Base-by-base conservation (phyloP, 805 yeast species). In the Kurtzmaniella fragi region DNA sequence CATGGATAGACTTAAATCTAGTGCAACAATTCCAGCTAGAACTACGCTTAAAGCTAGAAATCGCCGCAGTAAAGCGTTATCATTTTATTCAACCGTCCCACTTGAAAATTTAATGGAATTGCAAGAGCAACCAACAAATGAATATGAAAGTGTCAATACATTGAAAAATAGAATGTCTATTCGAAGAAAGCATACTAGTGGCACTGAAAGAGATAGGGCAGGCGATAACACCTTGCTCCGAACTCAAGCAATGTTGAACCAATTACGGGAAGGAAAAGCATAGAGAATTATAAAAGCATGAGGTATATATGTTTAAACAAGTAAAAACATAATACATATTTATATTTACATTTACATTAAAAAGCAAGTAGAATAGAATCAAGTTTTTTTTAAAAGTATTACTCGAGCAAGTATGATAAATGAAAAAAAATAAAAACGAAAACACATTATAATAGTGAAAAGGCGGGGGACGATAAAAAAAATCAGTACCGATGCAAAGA, bases 231-330 rank as follows among this genome's bases (percentile, higher is more conserved):
- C 60, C 2, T 53, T 65, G 57, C 48, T 63, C 14, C 45, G 74
- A 37, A 70, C 73, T 0, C 70, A 64, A 42, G 58, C 61, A 1
- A 66, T 68, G 72, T 55, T 68, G 32, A 56, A 54, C 31, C 61
- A 62, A 38, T 52, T 68, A 28, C 37, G 70, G 28, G 47, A 42
- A 14, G 56, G 53, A 14, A 31, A 31, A 31, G 15, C 25, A 20
- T 20, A 20, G 25, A 20, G 8, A 20, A 5, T 20, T 5, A 20
- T 20, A 20, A 20, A 20, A 20, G 10, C 34, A 31, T n/a, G 35
- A 16, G 32, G 9, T 30, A 14, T 30, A 9, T n/a, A 12, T 30
- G 32, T 14, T 9, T 9, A 30, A 8, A 30, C 32, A n/a, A n/a
- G n/a, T n/a, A n/a, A n/a, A n/a, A n/a, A n/a, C n/a, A n/a, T n/a